Evolutionary conservation across 495 filamentous ascomycete species (phyloP).

Genomic region (Penicillium crystallinum): DNA sequence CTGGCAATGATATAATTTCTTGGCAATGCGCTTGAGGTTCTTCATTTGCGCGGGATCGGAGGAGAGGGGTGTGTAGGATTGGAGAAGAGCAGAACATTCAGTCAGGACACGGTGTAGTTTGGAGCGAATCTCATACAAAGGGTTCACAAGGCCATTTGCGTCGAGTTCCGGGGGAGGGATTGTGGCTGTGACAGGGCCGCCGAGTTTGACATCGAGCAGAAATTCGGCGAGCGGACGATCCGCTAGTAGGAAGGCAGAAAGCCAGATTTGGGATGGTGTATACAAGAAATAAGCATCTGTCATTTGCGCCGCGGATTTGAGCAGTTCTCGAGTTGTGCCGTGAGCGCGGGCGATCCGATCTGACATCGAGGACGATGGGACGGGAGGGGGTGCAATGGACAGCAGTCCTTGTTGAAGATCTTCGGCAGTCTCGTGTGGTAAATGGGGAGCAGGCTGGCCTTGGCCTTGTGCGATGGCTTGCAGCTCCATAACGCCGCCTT

Average conservation of each 20-base stretch:
- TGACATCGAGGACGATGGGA: slow-evolving; percentile 25
- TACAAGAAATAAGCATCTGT: slow-evolving; percentile 96
- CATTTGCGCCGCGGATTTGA: slow-evolving; percentile 74
- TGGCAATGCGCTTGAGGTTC: slow-evolving; percentile 54
- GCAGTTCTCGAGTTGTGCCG: slow-evolving; percentile 58
- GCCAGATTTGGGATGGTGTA: slow-evolving; percentile 90
- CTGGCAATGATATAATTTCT: slow-evolving; percentile 73
- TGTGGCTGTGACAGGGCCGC: slow-evolving; percentile 18
- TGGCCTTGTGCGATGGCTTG: slow-evolving; percentile 54
- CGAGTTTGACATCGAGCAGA: slow-evolving; percentile 70
- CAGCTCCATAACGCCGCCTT: slow-evolving; percentile 82
- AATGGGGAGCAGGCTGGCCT: slow-evolving; percentile 35
- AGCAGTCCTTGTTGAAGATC: slow-evolving; percentile 31
- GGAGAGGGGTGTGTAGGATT: slow-evolving; percentile 36
- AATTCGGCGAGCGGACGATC: slow-evolving; percentile 67
- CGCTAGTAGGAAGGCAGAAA: slow-evolving; percentile 68
- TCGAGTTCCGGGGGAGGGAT: slow-evolving; percentile 3
- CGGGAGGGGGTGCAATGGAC: slow-evolving; percentile 21
- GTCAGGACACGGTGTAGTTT: slow-evolving; percentile 42
- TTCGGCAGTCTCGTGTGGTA: slow-evolving; percentile 30
- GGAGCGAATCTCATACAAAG: slow-evolving; percentile 29
- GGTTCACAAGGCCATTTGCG: slow-evolving; percentile 15
- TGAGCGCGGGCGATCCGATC: slow-evolving; percentile 63
- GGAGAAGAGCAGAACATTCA: slow-evolving; percentile 34
- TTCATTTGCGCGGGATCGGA: slow-evolving; percentile 45